These are phyloP conservation scores for Ogataea kodamae DNA, from an alignment of 805 yeast genomes.

Conservation along the genomic window DNA sequence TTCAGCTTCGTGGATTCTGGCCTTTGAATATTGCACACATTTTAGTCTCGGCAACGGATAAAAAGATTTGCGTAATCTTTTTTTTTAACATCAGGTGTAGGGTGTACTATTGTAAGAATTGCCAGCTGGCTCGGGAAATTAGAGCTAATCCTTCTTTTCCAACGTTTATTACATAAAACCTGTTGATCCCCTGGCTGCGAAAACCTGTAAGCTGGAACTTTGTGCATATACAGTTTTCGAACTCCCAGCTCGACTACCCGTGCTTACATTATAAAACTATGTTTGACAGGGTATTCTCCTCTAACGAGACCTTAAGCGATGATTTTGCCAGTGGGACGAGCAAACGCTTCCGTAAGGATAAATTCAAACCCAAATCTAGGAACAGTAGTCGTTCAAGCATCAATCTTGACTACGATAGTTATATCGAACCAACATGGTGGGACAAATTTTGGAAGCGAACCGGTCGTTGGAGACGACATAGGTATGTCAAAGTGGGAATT, in stretches of 20 bases:
- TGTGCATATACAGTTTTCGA: too few relatives aligned
- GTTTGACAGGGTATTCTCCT: slow-evolving; percentile 1
- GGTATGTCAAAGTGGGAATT: slow-evolving; percentile 14
- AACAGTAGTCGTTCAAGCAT: slow-evolving; percentile 13
- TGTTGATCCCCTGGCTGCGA: slow-evolving; percentile 10
- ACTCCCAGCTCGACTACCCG: too few relatives aligned
- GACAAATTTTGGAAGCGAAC: slow-evolving; percentile 11
- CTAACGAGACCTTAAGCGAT: slow-evolving; percentile 5
- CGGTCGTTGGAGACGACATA: slow-evolving; percentile 17
- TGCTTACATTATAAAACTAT: too few relatives aligned
- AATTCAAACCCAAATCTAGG: slow-evolving; percentile 14
- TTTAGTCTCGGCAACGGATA: too few relatives aligned
- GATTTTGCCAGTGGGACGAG: slow-evolving; percentile 3
- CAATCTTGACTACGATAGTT: slow-evolving; percentile 6
- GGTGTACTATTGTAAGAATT: too few relatives aligned
- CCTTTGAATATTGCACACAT: slow-evolving; percentile 19
- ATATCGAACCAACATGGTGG: slow-evolving; percentile 7
- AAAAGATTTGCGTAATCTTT: too few relatives aligned
- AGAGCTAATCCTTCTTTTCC: too few relatives aligned
- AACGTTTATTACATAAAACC: too few relatives aligned
- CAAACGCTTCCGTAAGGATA: slow-evolving; percentile 12
- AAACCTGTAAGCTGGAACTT: slow-evolving; percentile 1
- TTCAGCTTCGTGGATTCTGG: slow-evolving; percentile 5
- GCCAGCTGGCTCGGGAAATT: too few relatives aligned
- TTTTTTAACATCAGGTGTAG: too few relatives aligned